Conservation (phyloP, 495 filamentous ascomycete species). For the Neurospora sublineolata region DNA sequence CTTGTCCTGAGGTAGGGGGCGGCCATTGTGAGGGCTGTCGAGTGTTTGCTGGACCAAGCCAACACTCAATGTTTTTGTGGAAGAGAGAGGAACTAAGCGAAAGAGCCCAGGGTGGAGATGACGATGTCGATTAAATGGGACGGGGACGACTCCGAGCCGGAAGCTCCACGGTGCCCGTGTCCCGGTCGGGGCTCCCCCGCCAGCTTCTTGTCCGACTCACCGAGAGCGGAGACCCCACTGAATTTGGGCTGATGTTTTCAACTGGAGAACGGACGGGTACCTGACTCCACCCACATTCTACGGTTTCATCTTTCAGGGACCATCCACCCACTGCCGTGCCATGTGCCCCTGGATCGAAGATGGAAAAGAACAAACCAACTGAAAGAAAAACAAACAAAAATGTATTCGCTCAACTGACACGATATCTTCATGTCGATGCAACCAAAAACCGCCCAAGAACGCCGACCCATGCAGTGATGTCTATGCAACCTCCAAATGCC, state of each 20-base stretch:
- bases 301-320: background rate
- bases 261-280: background rate
- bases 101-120: background rate
- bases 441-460: background rate
- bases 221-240: background rate
- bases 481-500: background rate
- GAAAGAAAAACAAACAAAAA: background rate
- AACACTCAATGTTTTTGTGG: slow-evolving; percentile 28
- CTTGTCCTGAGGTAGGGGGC: slow-evolving; percentile 22
- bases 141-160: background rate
- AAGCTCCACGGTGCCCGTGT: background rate
- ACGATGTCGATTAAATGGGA: background rate
- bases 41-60: slow-evolving; percentile 17
- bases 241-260: background rate
- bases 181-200: background rate
- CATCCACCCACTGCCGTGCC: background rate
- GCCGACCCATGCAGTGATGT: background rate
- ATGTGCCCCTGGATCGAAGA: background rate
- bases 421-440: background rate
- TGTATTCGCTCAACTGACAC: background rate
- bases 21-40: slow-evolving; percentile 20
- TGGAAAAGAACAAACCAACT: too few relatives aligned
- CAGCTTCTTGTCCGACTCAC: background rate
- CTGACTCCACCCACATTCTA: background rate
- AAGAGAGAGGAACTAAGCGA: background rate